Base-by-base conservation (phyloP, 1,284 basidiomycete genomes). In the Prillingera fragicola region DNA sequence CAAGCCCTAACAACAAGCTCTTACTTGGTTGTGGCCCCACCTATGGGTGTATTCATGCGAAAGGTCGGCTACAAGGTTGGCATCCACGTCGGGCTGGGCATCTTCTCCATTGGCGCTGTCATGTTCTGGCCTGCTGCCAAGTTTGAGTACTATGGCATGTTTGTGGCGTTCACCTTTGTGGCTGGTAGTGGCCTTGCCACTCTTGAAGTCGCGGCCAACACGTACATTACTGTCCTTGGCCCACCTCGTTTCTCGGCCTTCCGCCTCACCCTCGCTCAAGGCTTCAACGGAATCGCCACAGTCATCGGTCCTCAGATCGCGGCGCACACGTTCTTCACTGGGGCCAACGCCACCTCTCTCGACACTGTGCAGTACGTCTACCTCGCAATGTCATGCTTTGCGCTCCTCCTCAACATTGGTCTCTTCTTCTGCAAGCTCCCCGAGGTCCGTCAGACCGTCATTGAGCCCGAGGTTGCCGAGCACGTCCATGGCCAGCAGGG, bases 121-220 rank as follows among this genome's bases (percentile, higher is more conserved):
- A 34, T 64, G 8, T 66, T 61, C 50, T 66, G 63, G 62, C 63
- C 62, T 2, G 42, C 59, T 1, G 63, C 63, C 5, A 45, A 46
- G 33, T 61, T 13, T 8, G 27, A 22, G 5, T 12, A 53, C 5
- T 61, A 54, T 34, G 55, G 46, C 13, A 43, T 50, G 39, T 55
- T 54, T 33, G 44, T 58, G 6, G 60, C 56, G 4, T 65, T 65
- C 41, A 66, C 63, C 6, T 63, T 63, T 25, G 44, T 66, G 12
- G 43, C 48, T 3, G 63, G 51, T 7, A 51, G 51, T 10, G 63
- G 63, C 13, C 38, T 65, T 17, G 22, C 50, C 13, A 32, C 42
- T 14, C 50, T 52, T 22, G 50, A 52, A 17, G 81, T 84, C 18
- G 80, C 82, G 0, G 86, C 85, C 45, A 87, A 87, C 72, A 84